Evolutionary conservation across 1,284 basidiomycete species (phyloP).

Genomic region (Cryptococcus depauperatus): DNA sequence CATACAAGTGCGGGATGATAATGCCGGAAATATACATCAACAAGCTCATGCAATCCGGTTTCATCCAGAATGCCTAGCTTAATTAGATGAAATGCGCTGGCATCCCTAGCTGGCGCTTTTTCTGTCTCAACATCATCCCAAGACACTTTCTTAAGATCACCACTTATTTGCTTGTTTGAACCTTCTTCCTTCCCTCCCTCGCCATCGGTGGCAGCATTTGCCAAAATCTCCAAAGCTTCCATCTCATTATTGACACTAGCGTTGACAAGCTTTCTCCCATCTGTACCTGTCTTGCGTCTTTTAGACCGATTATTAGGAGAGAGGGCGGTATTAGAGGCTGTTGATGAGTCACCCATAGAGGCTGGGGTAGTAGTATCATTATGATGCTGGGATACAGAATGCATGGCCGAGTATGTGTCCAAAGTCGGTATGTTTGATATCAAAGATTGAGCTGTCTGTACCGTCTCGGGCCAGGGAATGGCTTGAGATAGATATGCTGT

Average conservation of each 20-base stretch:
- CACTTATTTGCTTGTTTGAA: not conserved
- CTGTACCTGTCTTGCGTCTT: conserved; percentile 14
- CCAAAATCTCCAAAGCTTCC: conserved; percentile 44
- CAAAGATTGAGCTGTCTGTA: too few relatives aligned
- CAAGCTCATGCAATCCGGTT: conserved; percentile 29
- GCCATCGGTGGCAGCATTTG: conserved; percentile 40
- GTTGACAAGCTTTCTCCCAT: conserved; percentile 37
- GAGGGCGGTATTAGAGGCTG: conserved; percentile 16
- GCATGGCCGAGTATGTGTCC: not conserved
- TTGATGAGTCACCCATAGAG: conserved; percentile 13
- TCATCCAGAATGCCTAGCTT: conserved; percentile 34
- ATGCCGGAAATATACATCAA: conserved; percentile 37
- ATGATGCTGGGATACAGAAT: not conserved
- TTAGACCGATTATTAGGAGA: conserved; percentile 16
- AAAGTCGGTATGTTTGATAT: too few relatives aligned
- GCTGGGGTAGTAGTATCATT: conserved; percentile 14
- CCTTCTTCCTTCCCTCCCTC: conserved; percentile 14
- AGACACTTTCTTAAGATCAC: conserved; percentile 9
- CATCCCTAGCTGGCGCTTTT: conserved; percentile 7
- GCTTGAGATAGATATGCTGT: too few relatives aligned
- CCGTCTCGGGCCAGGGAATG: too few relatives aligned
- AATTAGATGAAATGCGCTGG: conserved; percentile 37
- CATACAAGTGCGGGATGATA: conserved; percentile 43
- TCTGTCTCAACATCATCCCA: conserved; percentile 16
- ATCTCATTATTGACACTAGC: conserved; percentile 45